Evolutionary conservation across 2,329 filamentous ascomycete species (phyloP), one percentile per base, ranked within the genome.

Genomic region (Trichoderma harzianum): DNA sequence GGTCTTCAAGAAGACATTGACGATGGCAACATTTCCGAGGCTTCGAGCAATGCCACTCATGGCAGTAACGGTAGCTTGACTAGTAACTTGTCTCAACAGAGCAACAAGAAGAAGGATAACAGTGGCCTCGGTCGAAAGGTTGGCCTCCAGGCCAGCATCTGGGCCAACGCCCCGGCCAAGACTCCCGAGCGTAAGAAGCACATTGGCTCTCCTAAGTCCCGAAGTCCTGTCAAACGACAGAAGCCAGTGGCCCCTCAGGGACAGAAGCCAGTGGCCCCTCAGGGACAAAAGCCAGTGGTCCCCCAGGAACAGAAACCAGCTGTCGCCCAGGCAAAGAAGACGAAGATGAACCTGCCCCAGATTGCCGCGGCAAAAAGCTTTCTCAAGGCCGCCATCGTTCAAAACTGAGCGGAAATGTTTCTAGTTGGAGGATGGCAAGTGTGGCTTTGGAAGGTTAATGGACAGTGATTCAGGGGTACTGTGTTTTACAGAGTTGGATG

Each of bases 1-100:
- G 7, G 2, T 3, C 1, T 14, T 7, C 3, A 10, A 0, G 21
- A 43, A 18, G 32, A 36, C 1, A 3, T 18, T 6, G 3, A 43
- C 1, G 60, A 16, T 5, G 26, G 26, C 26, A 39, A 28, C 8
- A 3, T 24, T 18, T 43, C 60, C 2, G 60, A 62, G 2, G 14
- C n/a, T 1, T 61, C 60, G 8, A 39, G 34, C 11, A 53, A 53
- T 0, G 47, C 47, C 5, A 53, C 47, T 2, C 34, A 43, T 1
- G 36, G 60, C 3, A 62, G 60, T 8, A 39, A 36, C 7, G 47
- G 11, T 0, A 30, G 8, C 0, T 8, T 12, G 2, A 5, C 24
- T 7, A 53, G 47, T 4, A 24, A 24, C 21, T 2, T 24, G 11
- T 53, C 47, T 21, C 47, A 53, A 1, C 2, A 53, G 47, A 24